phyloP scores from a whole-genome alignment of 208 protist species.

The Porcisia deanei region DNA sequence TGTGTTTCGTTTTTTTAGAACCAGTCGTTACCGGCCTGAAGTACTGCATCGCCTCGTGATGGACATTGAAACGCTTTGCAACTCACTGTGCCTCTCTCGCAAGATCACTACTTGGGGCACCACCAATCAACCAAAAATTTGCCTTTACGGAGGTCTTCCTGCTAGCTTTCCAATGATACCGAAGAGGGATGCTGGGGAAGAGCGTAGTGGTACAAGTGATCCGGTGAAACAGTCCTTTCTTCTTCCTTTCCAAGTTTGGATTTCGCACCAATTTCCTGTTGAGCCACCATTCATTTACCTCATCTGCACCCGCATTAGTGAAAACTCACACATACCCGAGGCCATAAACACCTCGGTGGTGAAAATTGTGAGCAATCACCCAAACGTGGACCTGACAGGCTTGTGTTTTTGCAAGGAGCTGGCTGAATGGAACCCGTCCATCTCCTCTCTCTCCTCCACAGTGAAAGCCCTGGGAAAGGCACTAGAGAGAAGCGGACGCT shows the following conservation, averaged over 20 bases:
- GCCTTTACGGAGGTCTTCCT: constrained; percentile 59
- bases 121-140: constrained; percentile 59
- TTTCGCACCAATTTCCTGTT: constrained; percentile 51
- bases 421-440: constrained; percentile 45
- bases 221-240: constrained; percentile 23
- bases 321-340: constrained; percentile 19
- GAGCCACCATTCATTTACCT: constrained; percentile 61
- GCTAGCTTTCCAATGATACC: constrained; percentile 29
- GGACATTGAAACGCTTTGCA: constrained; percentile 41
- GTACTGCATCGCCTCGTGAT: constrained; percentile 39
- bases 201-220: background rate
- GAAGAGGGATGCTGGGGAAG: background rate
- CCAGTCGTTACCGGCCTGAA: constrained; percentile 35
- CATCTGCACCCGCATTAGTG: constrained; percentile 28
- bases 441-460: constrained; percentile 37
- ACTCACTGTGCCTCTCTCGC: constrained; percentile 31
- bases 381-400: constrained; percentile 57
- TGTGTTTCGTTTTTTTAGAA: constrained; percentile 49
- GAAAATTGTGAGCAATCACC: constrained; percentile 50
- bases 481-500: constrained; percentile 38
- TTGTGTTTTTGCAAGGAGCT: constrained; percentile 51
- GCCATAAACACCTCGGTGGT: constrained; percentile 17
- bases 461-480: constrained; percentile 30
- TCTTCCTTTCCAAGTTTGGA: constrained; percentile 67
- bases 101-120: constrained; percentile 46